Evolutionary conservation across 768 basidiomycete genomes (phyloP), one percentile per base, ranked within the genome.

Genomic region (Solioccasus polychromus): DNA sequence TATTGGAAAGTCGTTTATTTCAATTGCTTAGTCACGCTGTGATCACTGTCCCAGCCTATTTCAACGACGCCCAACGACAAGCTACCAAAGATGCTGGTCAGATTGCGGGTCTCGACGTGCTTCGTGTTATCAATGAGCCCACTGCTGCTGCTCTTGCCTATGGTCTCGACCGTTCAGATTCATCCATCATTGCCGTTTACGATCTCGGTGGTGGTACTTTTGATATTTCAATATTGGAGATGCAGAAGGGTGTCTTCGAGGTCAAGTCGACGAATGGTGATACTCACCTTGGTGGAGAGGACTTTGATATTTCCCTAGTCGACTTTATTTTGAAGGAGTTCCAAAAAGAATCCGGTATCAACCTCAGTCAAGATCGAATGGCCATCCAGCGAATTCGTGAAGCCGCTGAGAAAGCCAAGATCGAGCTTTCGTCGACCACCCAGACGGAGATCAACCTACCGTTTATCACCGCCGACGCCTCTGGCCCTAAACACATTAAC

Each of bases 221-320:
- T 68, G 95, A 98, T 92, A 92, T 99, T 62, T 99, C 96, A 23
- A 94, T 99, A 56, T 77, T 99, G 45, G 94, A 97, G 73, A 98
- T 98, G 92, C 92, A 97, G 70, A 94, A 96, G 70, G 96, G 95
- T 59, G 94, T 99, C 9, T 99, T 98, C 68, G 96, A 98, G 70
- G 96, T 99, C 65, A 99, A 98, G 76, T 97, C 96, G 1, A 99
- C 96, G 44, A 97, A 97, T 63, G 96, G 96, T 65, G 95, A 99
- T 69, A 98, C 96, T 14, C 96, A 99, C 66, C 82, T 99, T 47
- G 96, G 92, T 55, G 85, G 85, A 64, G 96, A 99, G 71, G 96
- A 98, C 69, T 98, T 98, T 63, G 96, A 98, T 62, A 84, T 95
- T 45, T 71, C 82, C 30, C 80, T 98, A 34, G 85, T 98, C 52